Evolutionary conservation across 1,284 basidiomycete species (phyloP), one percentile per base, ranked within the genome.

Genomic region (Grifola frondosa): DNA sequence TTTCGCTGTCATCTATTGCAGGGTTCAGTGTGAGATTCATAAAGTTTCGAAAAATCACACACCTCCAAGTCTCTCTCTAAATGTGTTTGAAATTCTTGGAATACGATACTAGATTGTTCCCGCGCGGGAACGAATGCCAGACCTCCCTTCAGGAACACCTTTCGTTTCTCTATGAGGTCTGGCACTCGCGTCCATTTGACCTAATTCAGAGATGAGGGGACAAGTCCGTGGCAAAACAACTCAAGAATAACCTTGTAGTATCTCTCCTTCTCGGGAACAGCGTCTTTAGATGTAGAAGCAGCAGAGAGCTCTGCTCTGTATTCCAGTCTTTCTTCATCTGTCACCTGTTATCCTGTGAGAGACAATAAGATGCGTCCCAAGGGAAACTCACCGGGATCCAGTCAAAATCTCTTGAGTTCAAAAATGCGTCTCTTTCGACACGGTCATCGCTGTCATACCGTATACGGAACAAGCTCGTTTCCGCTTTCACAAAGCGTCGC

Each of bases 151-250:
- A 99, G 71, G 49, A 89, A 84, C 1, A 98, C 91, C 40, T 75
- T 77, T n/a, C 97, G 75, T 60, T 78, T 83, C 52, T 88, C 88
- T 6, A 99, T 85, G 4, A 99, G 78, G 62, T 98, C 94, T 3
- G 92, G 91, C 3, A 99, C 96, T 40, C 86, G 82, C 5, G 87
- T 93, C 97, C 97, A 99, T 60, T 66, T 73, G 16, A 81, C 79
- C 78, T 80, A 42, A 6, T 9, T 8, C 13, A 6, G 23, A 32
- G 34, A 13, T 33, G 16, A 25, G 37, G 30, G 41, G 16, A 16
- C 21, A 31, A 9, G 33, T 10, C 16, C 20, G 16, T 15, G 42
- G 16, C 20, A 23, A 10, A 24, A 30, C 24, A n/a, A n/a, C 16
- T 10, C 25, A 37, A n/a, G n/a, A 33, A 56, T 8, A 43, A 84